Conservation (phyloP, 2,329 filamentous ascomycete genomes). For the Colletotrichum sp. region DNA sequence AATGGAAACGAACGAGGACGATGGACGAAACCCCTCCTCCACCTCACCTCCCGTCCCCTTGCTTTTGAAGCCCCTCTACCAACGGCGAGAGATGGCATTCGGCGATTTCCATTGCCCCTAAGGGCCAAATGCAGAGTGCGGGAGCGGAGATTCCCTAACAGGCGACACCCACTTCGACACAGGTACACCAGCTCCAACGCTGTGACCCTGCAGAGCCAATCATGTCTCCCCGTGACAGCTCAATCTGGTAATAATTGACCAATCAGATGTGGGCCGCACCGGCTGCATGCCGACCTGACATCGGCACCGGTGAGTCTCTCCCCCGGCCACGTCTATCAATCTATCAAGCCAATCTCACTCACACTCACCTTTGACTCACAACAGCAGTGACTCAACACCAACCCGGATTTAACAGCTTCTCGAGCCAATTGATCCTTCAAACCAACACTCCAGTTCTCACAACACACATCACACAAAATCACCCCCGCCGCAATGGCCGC, state of each 20-base stretch:
- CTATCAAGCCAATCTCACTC: neutral
- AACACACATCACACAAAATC: neutral
- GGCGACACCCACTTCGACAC: neutral
- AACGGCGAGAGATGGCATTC: neutral
- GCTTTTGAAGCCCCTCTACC: neutral
- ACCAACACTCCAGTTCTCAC: neutral
- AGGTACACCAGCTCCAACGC: neutral
- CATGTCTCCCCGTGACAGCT: neutral
- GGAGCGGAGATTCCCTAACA: slow-evolving; percentile 20
- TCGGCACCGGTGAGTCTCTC: neutral
- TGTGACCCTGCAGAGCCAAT: neutral
- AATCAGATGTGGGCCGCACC: slow-evolving; percentile 13
- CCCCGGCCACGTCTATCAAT: neutral
- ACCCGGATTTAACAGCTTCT: neutral
- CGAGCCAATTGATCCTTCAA: neutral
- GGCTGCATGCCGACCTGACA: neutral
- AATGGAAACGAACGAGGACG: neutral
- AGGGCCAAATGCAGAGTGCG: neutral
- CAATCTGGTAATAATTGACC: slow-evolving; percentile 10
- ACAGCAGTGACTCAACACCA: neutral
- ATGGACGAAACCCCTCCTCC: neutral
- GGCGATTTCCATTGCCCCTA: neutral
- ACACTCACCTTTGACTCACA: slow-evolving; percentile 14
- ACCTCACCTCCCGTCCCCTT: neutral
- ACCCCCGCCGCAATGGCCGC: slow-evolving; percentile 32